These are phyloP conservation scores for Aureobasidium sp. DNA, from an alignment of 2,329 filamentous ascomycete species.

Conservation along the genomic window DNA sequence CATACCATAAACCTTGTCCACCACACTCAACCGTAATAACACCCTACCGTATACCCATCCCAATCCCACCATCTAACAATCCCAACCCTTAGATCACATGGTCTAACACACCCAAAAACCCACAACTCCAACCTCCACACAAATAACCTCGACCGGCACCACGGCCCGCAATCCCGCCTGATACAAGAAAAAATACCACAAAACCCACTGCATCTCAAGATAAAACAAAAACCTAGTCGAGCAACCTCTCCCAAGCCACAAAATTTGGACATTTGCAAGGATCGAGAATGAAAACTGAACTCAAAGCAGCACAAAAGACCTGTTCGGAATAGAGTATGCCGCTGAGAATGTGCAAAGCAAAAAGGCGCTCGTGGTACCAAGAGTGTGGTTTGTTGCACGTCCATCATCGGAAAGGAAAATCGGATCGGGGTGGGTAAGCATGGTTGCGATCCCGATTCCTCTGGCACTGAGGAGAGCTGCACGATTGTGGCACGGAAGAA, in stretches of 20 bases:
- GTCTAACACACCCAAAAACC: too few species aligned
- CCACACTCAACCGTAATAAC: not conserved
- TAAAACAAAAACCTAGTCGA: not conserved
- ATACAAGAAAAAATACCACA: not conserved
- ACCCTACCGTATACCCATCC: too few species aligned
- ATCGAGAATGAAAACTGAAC: not conserved
- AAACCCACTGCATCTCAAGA: not conserved
- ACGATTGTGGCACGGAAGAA: not conserved
- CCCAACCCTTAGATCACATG: too few species aligned
- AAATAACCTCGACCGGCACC: not conserved
- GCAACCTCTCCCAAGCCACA: too few species aligned
- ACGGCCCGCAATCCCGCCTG: not conserved
- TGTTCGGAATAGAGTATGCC: not conserved
- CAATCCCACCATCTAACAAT: too few species aligned
- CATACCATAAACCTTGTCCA: not conserved
- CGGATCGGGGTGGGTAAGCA: not conserved
- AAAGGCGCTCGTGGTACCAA: not conserved
- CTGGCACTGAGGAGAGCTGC: not conserved
- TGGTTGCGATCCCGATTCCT: not conserved
- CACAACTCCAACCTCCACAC: too few species aligned
- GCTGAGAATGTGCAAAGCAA: not conserved
- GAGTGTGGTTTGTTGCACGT: not conserved
- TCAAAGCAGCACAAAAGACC: not conserved
- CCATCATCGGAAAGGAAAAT: not conserved
- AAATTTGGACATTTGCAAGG: too few species aligned